Conservation (phyloP, 2,329 filamentous ascomycete genomes). For the Claviceps sp. region DNA sequence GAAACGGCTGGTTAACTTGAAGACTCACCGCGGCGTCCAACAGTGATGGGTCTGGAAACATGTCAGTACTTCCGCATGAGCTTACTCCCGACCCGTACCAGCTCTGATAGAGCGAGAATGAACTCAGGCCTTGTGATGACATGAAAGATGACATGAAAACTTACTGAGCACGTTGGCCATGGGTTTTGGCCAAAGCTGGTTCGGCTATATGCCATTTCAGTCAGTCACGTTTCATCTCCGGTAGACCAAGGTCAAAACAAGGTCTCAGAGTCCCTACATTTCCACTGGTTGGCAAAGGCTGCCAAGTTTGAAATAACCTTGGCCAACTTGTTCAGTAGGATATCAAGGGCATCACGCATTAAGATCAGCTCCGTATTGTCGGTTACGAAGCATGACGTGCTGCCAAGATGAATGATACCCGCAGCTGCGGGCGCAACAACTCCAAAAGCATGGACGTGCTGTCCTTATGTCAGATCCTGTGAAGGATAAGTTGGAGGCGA, state of each 20-base stretch:
- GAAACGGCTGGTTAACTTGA: conserved; percentile 13
- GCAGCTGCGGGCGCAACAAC: conserved; percentile 61
- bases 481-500: background rate
- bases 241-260: background rate
- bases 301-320: conserved; percentile 64
- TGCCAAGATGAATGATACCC: conserved; percentile 67
- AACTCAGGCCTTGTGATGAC: background rate
- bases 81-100: background rate
- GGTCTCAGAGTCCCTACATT: conserved; percentile 26
- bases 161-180: conserved; percentile 47
- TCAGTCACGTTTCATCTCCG: background rate
- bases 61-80: background rate
- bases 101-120: background rate
- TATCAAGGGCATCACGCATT: conserved; percentile 46
- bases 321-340: conserved; percentile 67
- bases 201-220: conserved; percentile 17
- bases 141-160: background rate
- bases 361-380: conserved; percentile 72
- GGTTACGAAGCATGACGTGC: conserved; percentile 32
- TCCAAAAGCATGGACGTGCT: conserved; percentile 62
- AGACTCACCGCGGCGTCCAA: conserved; percentile 9
- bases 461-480: conserved; percentile 13
- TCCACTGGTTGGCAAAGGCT: conserved; percentile 59
- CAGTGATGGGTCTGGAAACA: conserved; percentile 6
- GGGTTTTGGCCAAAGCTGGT: conserved; percentile 65